Evolutionary conservation across 2,329 filamentous ascomycete genomes (phyloP), one percentile per base, ranked within the genome.

Genomic region (Fusarium veterinarium): DNA sequence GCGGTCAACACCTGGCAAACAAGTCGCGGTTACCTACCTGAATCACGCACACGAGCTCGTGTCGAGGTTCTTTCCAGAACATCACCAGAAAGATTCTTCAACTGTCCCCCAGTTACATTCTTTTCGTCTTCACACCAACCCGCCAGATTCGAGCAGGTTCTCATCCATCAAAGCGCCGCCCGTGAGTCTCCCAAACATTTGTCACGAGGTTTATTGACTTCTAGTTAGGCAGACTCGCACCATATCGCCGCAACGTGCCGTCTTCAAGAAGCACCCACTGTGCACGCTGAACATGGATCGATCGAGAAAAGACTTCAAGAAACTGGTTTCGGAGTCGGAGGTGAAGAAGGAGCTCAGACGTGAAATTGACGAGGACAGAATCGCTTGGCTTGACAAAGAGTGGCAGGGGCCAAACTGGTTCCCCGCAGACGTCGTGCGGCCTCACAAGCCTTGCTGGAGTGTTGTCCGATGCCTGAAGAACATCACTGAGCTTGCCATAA

Each of bases 21-120:
- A 4, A n/a, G 11, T 23, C n/a, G 1, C 0, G 1, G 16, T 4
- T 4, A 8, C 11, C 30, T 35, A 25, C 11, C 8, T 11, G 8
- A 37, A 20, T 16, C 33, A 37, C 9, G 13, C 6, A 33, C n/a
- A 20, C 2, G 3, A 16, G 31, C 13, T 28, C n/a, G 17, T 9
- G 31, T 8, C 3, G 8, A 19, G 11, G 2, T 23, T 33, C 11
- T 35, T 19, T n/a, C 4, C 16, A 25, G 23, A 8, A 35, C n/a
- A 35, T 25, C n/a, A 25, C 16, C 30, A 51, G 4, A 51, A 8
- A 5, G 3, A 11, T 25, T 35, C 12, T 20, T 6, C 2, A 4
- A 3, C 10, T 8, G 6, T 14, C 6, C 30, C 14, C 3, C 19
- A 2, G 8, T 2, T 2, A 6, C 12, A 51, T 35, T 25, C 12